Evolutionary conservation across 2,329 filamentous ascomycete genomes (phyloP), one percentile per base, ranked within the genome.

Genomic region (Diaporthe sp.): DNA sequence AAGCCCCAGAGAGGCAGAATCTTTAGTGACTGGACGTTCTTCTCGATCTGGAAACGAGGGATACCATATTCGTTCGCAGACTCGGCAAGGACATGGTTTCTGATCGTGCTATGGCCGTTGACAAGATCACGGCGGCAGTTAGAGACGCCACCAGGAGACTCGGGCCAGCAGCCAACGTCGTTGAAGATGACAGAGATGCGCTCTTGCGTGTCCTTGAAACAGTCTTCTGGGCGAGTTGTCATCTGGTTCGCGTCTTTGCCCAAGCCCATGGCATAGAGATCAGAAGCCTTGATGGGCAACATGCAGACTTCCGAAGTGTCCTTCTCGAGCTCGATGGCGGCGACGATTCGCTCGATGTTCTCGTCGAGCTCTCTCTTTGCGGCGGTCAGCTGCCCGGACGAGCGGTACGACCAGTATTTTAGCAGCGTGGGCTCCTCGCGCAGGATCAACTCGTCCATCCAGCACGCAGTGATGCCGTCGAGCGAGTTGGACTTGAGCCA

Each of bases 51-150:
- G 79, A 89, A 88, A 25, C 88, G 86, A 8, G 88, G 88, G 28
- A 89, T 84, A 40, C 88, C 88, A 75, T 86, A 90, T 75, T 90
- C 88, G 77, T 89, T 89, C 12, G 88, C 88, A 8, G 87, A 87
- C 80, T 90, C 88, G 66, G 86, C 87, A 57, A 90, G 81, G 77
- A 89, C 88, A 77, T 90, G 87, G 82, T 88, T 89, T 73, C 87
- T 86, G 76, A 90, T 88, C 0, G 87, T 88, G 57, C 83, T 83
- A 76, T 89, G 85, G 19, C 86, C 86, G 77, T 90, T 88, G 79
- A 90, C 87, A 79, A 90, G 84, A 78, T 90, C 88, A 57, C 88
- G 84, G 54, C 88, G 83, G 80, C 88, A 90, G 73, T 88, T 88
- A 50, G 88, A 89, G 19, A 90, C 88, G 77, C 88, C 88, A 74